A percentile compares a stretch with the other conserved stretches of the same genome.
Evolutionary conservation across 2,329 filamentous ascomycete species (phyloP).

Genomic region (Colletotrichum costaricense): DNA sequence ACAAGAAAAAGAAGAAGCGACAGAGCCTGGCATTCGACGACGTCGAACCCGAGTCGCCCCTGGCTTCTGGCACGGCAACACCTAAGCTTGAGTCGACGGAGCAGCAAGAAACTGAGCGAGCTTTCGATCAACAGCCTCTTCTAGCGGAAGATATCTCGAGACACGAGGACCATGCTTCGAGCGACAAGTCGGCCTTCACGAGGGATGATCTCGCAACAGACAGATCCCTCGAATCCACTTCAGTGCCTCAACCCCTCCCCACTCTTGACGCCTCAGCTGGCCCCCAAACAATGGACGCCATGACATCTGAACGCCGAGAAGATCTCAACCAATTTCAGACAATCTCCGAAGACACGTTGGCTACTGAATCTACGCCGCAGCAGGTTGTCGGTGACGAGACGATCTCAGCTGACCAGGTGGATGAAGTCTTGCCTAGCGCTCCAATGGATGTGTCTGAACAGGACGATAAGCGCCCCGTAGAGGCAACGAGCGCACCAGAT

Average conservation of each 20-base stretch:
- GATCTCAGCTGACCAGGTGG: neutral
- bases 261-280: neutral
- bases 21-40: slow-evolving; percentile 13
- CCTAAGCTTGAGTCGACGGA: neutral
- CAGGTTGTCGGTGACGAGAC: neutral
- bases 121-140: no score
- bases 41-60: neutral
- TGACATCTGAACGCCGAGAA: neutral
- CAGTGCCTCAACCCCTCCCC: neutral
- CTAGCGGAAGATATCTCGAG: neutral
- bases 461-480: neutral
- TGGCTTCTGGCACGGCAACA: neutral
- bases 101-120: neutral
- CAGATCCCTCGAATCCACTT: neutral
- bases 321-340: neutral
- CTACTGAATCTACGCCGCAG: neutral
- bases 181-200: neutral
- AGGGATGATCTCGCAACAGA: neutral
- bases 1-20: slow-evolving; percentile 50
- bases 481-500: neutral
- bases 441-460: neutral
- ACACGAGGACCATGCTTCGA: neutral
- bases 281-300: neutral
- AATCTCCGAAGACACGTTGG: no score
- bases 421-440: neutral